A percentile compares a stretch with the other conserved stretches of the same genome.
These are phyloP conservation scores for Irpex rosettiformis DNA, from an alignment of 1,284 basidiomycete species.

Conservation along the genomic window DNA sequence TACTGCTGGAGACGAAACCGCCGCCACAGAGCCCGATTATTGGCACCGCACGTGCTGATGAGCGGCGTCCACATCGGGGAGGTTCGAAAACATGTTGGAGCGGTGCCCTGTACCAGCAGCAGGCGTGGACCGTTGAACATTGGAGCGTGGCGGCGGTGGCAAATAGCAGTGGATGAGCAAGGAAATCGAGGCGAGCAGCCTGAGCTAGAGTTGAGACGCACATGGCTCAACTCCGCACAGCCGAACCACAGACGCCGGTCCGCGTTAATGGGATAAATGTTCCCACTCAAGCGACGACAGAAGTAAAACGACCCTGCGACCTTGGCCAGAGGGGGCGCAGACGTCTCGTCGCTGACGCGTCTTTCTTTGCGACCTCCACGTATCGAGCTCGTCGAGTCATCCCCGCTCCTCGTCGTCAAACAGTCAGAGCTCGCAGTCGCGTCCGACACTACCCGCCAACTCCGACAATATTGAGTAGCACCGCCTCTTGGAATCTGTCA, in stretches of 20 bases:
- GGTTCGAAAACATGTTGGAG: neutral
- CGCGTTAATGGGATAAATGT: neutral
- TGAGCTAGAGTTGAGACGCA: neutral
- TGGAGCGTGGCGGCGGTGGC: neutral
- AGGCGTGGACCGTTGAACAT: neutral
- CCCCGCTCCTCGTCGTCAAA: neutral
- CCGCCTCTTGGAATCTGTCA: constrained; percentile 5
- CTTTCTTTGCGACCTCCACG: constrained; percentile 14
- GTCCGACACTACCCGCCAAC: constrained; percentile 7
- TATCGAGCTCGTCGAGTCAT: constrained; percentile 2
- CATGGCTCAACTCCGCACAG: neutral
- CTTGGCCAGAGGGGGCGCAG: neutral
- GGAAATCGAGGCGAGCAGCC: neutral
- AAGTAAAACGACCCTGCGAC: constrained; percentile 10
- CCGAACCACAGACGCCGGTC: neutral
- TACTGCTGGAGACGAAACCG: neutral
- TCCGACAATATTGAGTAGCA: neutral
- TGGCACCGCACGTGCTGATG: neutral
- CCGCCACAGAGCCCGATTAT: neutral
- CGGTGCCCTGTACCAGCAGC: neutral
- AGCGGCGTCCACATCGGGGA: neutral
- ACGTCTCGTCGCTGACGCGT: constrained; percentile 12
- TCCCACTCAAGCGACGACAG: neutral
- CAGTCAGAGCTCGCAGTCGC: constrained; percentile 11
- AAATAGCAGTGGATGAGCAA: neutral